Conservation (phyloP, 345 rosid genomes). For the Pugionium cornutum region DNA sequence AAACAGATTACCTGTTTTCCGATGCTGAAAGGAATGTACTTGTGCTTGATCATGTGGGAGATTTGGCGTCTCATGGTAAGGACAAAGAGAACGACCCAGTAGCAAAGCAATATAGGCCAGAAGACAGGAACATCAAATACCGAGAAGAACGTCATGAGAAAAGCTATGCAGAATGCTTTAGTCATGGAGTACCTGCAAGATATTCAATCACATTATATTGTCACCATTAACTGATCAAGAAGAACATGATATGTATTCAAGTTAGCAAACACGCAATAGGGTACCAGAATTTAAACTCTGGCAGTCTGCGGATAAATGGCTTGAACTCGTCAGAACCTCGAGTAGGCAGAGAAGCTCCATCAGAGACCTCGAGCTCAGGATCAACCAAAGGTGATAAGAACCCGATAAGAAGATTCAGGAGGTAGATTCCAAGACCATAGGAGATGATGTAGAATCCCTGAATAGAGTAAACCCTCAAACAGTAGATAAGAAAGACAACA, state of each 20-base stretch:
- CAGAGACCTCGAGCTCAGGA: constrained; percentile 71
- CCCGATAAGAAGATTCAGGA: constrained; percentile 85
- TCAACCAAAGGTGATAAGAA: constrained; percentile 92
- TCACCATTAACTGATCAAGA: background rate
- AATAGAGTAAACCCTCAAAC: constrained; percentile 64
- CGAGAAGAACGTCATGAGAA: constrained; percentile 70
- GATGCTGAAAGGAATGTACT: constrained; percentile 57
- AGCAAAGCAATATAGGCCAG: constrained; percentile 69
- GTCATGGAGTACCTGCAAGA: constrained; percentile 65
- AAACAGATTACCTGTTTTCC: constrained; percentile 62
- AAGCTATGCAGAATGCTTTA: constrained; percentile 62
- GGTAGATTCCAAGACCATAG: constrained; percentile 90
- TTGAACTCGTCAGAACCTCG: constrained; percentile 95
- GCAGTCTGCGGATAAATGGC: constrained; percentile 92
- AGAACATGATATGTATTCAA: background rate
- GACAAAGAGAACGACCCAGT: constrained; percentile 66
- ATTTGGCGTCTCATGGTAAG: constrained; percentile 75
- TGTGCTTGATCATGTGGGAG: constrained; percentile 71
- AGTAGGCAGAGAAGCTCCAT: constrained; percentile 81
- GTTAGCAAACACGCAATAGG: background rate
- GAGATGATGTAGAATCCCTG: constrained; percentile 88
- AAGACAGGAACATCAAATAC: constrained; percentile 75
- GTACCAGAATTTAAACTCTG: constrained; percentile 96
- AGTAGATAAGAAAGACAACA: constrained; percentile 53
- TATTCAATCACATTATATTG: constrained; percentile 1